These are phyloP conservation scores for Coprinellus micaceus DNA, from an alignment of 768 basidiomycete genomes.

Conservation along the genomic window DNA sequence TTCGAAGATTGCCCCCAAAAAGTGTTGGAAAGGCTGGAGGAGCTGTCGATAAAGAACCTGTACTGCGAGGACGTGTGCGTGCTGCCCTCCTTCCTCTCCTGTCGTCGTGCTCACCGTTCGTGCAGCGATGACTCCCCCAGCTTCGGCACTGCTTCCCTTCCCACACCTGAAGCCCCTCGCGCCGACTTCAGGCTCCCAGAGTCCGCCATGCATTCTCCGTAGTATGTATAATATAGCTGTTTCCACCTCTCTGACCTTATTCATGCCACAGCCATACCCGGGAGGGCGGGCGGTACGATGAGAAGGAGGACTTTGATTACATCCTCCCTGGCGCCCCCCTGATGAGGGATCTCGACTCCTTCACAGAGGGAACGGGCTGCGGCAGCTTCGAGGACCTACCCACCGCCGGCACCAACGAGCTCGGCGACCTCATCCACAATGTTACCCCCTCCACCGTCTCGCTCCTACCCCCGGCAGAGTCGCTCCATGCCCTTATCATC, in stretches of 20 bases:
- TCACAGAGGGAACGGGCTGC: constrained; percentile 53
- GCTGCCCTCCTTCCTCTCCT: neutral
- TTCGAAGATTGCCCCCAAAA: neutral
- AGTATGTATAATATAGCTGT: constrained; percentile 13
- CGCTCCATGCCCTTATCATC: constrained; percentile 22
- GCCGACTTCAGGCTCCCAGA: constrained; percentile 12
- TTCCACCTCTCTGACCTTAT: constrained; percentile 9
- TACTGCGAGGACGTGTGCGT: constrained; percentile 8
- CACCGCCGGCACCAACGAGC: constrained; percentile 32
- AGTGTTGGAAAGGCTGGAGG: constrained; percentile 9
- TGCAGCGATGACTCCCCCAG: constrained; percentile 30
- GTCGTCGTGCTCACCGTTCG: neutral
- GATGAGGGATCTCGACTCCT: constrained; percentile 55
- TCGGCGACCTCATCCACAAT: constrained; percentile 30
- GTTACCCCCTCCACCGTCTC: constrained; percentile 17
- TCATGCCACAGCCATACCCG: constrained; percentile 4
- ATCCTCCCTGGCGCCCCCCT: constrained; percentile 41
- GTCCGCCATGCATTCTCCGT: constrained; percentile 5
- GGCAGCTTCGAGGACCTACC: constrained; percentile 51
- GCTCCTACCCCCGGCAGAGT: constrained; percentile 24
- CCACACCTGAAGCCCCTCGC: constrained; percentile 24
- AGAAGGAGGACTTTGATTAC: constrained; percentile 20
- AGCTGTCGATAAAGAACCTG: constrained; percentile 12
- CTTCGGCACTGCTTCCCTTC: constrained; percentile 30
- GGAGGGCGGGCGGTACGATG: constrained; percentile 1